Evolutionary conservation across 768 basidiomycete species (phyloP), one percentile per base, ranked within the genome.

Genomic region (Mrakia blollopis): DNA sequence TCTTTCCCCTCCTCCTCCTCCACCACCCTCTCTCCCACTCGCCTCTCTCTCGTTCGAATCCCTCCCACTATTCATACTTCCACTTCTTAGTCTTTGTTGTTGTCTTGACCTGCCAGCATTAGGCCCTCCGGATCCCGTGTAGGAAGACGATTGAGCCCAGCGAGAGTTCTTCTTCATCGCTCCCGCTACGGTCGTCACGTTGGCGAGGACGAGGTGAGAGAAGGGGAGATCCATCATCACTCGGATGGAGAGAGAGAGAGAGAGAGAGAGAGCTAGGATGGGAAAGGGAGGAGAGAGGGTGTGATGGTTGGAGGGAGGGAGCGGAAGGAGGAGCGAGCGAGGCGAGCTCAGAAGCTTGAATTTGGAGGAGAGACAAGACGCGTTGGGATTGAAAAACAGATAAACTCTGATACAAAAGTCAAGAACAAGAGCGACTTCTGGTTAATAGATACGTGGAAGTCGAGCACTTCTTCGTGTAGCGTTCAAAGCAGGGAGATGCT

Each of bases 141-240:
- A 81, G 7, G 82, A 80, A 0, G 79, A 73, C 4, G 81, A 88
- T 18, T 91, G 89, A 25, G 95, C 91, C 96, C 96, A 98, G 62
- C 97, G 89, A 65, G 95, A 94, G 85, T 98, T 98, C 86, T 94
- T 93, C 83, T 96, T 92, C 95, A 99, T 98, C 28, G 89, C 88
- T 2, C 92, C 91, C 50, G 94, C 97, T 80, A 98, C 92, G 25
- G 92, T 87, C 71, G 94, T 87, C 78, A 98, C 91, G 86, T 98
- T 94, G 61, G 94, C 91, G 78, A 92, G 89, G 47, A 98, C 83
- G 61, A 97, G 81, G 47, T 78, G 77, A 14, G 44, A 32, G 11
- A 28, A 68, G 6, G 77, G 70, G 28, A 78, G 25, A 52, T 78
- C 77, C 77, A 73, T 73, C 50, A 35, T 68, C 70, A 30, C 9